Evolutionary conservation across 2,329 filamentous ascomycete species (phyloP), one percentile per base, ranked within the genome.

Genomic region (Aspergillus novoparasiticus): DNA sequence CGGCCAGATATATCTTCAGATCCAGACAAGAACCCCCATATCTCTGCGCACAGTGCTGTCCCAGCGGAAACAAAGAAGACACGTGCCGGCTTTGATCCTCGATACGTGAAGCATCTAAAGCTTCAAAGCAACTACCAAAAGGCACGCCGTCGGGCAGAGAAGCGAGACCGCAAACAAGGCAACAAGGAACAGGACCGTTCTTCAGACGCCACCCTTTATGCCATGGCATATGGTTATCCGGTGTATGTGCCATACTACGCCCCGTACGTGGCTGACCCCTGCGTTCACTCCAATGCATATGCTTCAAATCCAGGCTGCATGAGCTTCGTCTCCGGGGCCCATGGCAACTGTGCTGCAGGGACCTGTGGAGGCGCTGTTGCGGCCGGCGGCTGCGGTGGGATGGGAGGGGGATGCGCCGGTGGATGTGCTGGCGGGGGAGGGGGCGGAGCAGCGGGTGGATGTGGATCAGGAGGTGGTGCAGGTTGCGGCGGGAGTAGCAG

Each of bases 21-120:
- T 61, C 79, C 83, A 3, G 79, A 85, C 57, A 86, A 84, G 59
- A 87, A 86, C 23, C 85, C 88, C 0, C 91, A 94, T 72, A 89
- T 94, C 65, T 91, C 88, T 0, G 83, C 89, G 0, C 91, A 94
- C 80, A 92, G 88, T 69, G 85, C 90, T 1, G 86, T 93, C 9
- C 77, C 77, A 6, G 69, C 67, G 23, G 62, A 64, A 9, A 53
- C 51, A 4, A 59, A 32, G 4, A 54, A 67, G 46, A 11, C 59
- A 64, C 10, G 69, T 72, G 6, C 54, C 26, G 53, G 54, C 12
- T 1, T 57, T 6, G 54, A 70, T 64, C 9, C 71, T 74, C 36
- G 68, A 58, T n/a, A 73, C 64, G 6, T 73, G 45, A 66, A 80
- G 58, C 81, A 64, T 57, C 77, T 72, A 1, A 79, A 81, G 21